These are phyloP conservation scores for Staphylotrichum tortipilum DNA, from an alignment of 495 filamentous ascomycete species.

Conservation along the genomic window DNA sequence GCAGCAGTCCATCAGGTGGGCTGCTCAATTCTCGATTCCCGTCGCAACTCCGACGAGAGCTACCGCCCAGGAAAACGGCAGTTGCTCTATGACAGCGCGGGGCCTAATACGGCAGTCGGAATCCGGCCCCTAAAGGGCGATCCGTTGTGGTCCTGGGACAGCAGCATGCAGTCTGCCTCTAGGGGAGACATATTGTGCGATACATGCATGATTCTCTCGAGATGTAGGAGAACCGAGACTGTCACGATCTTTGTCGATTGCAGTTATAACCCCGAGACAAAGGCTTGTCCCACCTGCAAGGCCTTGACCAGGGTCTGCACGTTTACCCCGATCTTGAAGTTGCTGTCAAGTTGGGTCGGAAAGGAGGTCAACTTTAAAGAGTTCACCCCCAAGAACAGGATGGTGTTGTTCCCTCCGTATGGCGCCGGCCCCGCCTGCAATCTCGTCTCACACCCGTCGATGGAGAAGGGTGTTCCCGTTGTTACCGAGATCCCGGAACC, in stretches of 20 bases:
- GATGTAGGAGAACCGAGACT: not conserved
- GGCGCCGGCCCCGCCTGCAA: not conserved
- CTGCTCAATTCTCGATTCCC: not conserved
- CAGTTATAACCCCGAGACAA: not conserved
- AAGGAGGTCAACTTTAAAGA: not conserved
- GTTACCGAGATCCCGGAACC: not conserved
- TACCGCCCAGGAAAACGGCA: not conserved
- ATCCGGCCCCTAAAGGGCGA: not conserved
- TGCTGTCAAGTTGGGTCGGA: not conserved
- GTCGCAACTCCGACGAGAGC: not conserved
- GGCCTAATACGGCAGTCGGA: not conserved
- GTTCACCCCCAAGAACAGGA: not conserved
- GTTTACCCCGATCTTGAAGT: not conserved
- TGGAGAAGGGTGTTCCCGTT: not conserved
- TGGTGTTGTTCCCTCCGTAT: not conserved
- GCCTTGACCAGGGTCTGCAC: not conserved
- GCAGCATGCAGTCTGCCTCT: not conserved
- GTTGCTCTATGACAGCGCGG: not conserved
- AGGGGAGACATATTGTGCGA: not conserved
- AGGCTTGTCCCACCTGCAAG: not conserved
- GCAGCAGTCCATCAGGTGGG: not conserved
- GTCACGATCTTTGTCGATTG: not conserved
- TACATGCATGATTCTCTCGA: not conserved
- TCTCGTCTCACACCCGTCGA: not conserved
- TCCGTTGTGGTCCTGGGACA: not conserved